Percentiles rank a stretch among this genome's conserved stretches.
phyloP scores from a whole-genome alignment of 192 early-diverging fungal species.

The Lobulomyces angularis region DNA sequence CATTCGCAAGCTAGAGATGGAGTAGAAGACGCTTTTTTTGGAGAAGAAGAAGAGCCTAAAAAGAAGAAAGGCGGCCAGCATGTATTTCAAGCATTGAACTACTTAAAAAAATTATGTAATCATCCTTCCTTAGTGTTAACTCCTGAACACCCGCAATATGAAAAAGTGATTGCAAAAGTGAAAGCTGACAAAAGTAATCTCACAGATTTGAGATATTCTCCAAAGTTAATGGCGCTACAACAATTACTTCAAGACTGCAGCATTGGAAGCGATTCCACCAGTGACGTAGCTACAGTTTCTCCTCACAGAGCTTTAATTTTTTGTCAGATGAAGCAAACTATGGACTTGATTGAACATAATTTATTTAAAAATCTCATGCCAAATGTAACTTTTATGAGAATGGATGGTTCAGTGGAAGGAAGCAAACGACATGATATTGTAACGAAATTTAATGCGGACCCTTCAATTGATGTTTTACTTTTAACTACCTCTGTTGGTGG shows the following conservation, averaged over 20 bases:
- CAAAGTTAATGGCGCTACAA: slow-evolving; percentile 79
- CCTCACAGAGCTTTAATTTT: slow-evolving; percentile 94
- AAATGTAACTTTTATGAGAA: slow-evolving; percentile 76
- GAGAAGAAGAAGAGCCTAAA: too few species aligned
- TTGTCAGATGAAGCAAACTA: slow-evolving; percentile 87
- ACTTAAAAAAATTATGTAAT: slow-evolving; percentile 88
- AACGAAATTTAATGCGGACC: slow-evolving; percentile 88
- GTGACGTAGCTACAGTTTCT: slow-evolving; percentile 57
- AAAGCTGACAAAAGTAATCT: slow-evolving; percentile 28
- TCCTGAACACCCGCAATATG: slow-evolving; percentile 75
- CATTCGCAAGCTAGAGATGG: slow-evolving; percentile 40
- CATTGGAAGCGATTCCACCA: slow-evolving; percentile 57
- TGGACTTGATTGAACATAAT: slow-evolving; percentile 92
- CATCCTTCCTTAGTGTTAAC: slow-evolving; percentile 81
- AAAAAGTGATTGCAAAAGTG: slow-evolving; percentile 50
- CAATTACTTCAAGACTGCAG: slow-evolving; percentile 90
- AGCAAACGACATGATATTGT: slow-evolving; percentile 79
- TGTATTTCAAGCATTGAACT: slow-evolving; percentile 96
- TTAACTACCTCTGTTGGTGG: slow-evolving; percentile 96
- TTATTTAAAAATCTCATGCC: slow-evolving; percentile 74
- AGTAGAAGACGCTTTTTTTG: slow-evolving; percentile 26
- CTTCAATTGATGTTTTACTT: slow-evolving; percentile 85
- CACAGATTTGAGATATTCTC: slow-evolving; percentile 64
- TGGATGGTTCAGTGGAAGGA: slow-evolving; percentile 84
- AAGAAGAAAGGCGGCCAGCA: slow-evolving; percentile 53